phyloP scores from a whole-genome alignment of 129 eudicot species.

The Solidago caesia region DNA sequence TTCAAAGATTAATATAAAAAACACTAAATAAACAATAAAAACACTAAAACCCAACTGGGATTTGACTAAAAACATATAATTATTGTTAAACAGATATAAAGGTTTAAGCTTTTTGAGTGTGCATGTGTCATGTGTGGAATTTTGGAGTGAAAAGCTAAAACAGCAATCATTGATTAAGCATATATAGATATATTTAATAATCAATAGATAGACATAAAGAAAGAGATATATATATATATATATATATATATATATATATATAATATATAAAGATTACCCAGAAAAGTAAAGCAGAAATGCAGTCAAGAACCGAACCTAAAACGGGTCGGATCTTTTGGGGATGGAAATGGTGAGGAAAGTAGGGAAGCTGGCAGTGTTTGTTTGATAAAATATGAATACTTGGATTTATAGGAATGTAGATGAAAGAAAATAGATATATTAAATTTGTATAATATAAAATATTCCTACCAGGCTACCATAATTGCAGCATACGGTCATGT shows the following conservation, averaged over 20 bases:
- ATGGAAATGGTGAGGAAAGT: background rate
- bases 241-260: background rate
- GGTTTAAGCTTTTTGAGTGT: constrained; percentile 16
- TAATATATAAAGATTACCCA: constrained; percentile 15
- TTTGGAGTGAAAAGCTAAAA: constrained; percentile 17
- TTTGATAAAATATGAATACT: background rate
- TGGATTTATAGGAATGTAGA: constrained; percentile 9
- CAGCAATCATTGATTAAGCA: too few species aligned
- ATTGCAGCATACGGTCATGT: too few species aligned
- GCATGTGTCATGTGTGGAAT: constrained; percentile 36
- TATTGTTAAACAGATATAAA: background rate
- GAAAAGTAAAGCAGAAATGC: constrained; percentile 1
- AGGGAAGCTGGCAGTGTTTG: constrained; percentile 10
- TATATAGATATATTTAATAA: too few species aligned
- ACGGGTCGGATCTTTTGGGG: constrained; percentile 23
- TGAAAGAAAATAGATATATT: background rate
- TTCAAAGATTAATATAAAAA: constrained; percentile 13
- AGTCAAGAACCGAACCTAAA: constrained; percentile 9
- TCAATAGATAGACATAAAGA: too few species aligned
- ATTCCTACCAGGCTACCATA: constrained; percentile 4
- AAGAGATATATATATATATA: background rate
- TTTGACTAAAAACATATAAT: background rate
- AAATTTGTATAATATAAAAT: background rate
- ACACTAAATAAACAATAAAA: background rate
- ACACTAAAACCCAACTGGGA: background rate